Percentiles rank a stretch among this genome's conserved stretches.
Evolutionary conservation across 2,329 filamentous ascomycete genomes (phyloP).

Genomic region (Dissoconium aciculare): DNA sequence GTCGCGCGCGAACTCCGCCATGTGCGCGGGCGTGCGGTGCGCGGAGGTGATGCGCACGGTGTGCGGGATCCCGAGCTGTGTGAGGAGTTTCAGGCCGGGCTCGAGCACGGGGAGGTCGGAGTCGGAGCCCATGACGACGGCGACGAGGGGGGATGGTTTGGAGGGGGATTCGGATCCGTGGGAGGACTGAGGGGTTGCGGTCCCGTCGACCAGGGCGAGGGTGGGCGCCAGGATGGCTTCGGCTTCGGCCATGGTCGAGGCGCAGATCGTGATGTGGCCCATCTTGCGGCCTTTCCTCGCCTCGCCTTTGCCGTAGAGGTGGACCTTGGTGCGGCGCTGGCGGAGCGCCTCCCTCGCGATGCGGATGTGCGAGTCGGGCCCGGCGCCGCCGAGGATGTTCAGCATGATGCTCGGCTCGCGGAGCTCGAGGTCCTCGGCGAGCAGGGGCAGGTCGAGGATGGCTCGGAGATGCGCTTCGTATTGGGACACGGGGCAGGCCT

Average conservation of each 20-base stretch:
- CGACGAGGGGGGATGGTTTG: conserved; percentile 41
- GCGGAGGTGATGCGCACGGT: conserved; percentile 65
- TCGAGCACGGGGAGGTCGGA: conserved; percentile 57
- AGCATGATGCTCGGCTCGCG: conserved; percentile 57
- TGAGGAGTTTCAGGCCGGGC: conserved; percentile 50
- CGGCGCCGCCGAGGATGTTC: conserved; percentile 61
- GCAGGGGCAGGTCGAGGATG: conserved; percentile 55
- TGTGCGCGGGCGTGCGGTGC: conserved; percentile 36
- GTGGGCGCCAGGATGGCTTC: conserved; percentile 54
- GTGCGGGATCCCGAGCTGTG: conserved; percentile 57
- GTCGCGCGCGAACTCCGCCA: conserved; percentile 30
- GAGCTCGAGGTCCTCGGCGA: conserved; percentile 37
- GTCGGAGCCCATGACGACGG: conserved; percentile 74
- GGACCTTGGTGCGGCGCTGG: conserved; percentile 46
- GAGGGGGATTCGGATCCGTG: conserved; percentile 16
- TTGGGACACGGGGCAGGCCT: conserved; percentile 78
- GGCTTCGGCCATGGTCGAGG: conserved; percentile 51
- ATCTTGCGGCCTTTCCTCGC: conserved; percentile 85
- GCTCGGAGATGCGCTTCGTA: conserved; percentile 81
- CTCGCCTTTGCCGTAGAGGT: conserved; percentile 79
- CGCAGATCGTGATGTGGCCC: conserved; percentile 77
- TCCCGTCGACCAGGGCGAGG: conserved; percentile 46
- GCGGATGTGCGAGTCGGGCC: conserved; percentile 47
- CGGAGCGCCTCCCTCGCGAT: conserved; percentile 43
- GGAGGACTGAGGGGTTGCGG: conserved; percentile 30